Conservation (phyloP, 495 filamentous ascomycete species). For the Stereocaulon alpinum region DNA sequence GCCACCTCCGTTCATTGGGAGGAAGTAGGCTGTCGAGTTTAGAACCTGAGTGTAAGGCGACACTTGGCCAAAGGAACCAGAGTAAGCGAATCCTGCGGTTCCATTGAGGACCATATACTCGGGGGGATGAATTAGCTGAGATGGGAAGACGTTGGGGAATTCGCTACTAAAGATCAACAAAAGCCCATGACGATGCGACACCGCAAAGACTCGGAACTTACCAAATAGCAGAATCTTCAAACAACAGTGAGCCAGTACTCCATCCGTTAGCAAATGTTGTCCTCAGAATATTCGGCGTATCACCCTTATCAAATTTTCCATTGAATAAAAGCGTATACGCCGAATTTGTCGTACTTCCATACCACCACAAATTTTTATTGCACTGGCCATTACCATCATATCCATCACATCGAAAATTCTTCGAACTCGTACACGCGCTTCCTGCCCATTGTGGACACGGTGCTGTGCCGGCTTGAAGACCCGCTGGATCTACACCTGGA, state of each 20-base stretch:
- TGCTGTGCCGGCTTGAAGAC: neutral
- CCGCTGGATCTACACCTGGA: constrained; percentile 5
- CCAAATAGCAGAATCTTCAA: constrained; percentile 11
- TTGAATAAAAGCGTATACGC: constrained; percentile 6
- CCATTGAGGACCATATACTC: neutral
- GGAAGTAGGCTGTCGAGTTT: no score
- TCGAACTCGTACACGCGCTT: neutral
- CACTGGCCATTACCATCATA: constrained; percentile 5
- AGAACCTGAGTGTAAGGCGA: no score
- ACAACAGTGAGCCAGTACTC: constrained; percentile 5
- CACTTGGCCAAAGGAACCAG: neutral
- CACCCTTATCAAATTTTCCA: neutral
- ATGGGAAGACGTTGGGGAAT: no score
- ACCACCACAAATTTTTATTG: constrained; percentile 11
- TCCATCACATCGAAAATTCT: neutral
- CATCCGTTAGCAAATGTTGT: constrained; percentile 2
- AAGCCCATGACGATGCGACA: no score
- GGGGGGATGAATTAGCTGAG: neutral
- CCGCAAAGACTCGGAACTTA: neutral
- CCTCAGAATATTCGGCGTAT: neutral
- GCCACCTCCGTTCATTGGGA: neutral
- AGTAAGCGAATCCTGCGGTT: constrained; percentile 3
- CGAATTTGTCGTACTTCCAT: constrained; percentile 4
- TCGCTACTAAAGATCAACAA: no score
- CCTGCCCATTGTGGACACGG: constrained; percentile 4